Percentiles rank a stretch among this genome's conserved stretches.
These are phyloP conservation scores for Hippophae gyantsensis DNA, from an alignment of 306 rosid genomes.

Conservation along the genomic window DNA sequence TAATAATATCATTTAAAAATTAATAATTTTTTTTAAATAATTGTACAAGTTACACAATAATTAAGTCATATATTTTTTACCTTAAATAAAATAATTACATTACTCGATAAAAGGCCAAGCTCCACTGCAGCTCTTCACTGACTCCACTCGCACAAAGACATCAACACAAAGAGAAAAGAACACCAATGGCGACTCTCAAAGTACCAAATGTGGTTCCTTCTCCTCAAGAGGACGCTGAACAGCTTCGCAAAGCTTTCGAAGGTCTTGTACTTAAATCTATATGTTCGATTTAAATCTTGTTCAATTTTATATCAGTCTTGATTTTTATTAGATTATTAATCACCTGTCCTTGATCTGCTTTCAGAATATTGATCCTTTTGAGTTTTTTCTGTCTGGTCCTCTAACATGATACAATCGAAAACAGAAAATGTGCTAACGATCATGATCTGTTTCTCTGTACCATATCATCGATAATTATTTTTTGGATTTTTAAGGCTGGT, in stretches of 20 bases:
- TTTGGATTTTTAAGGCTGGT: too few relatives aligned
- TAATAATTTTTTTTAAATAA: too few relatives aligned
- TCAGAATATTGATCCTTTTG: too few relatives aligned
- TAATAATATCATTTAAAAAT: too few relatives aligned
- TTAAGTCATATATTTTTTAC: too few relatives aligned
- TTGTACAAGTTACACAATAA: too few relatives aligned
- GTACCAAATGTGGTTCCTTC: slow-evolving; percentile 62
- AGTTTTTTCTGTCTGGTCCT: too few relatives aligned
- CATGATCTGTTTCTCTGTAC: too few relatives aligned
- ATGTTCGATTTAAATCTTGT: neutral
- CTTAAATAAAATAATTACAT: neutral
- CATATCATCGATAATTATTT: too few relatives aligned
- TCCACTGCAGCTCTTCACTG: neutral
- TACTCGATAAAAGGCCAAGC: neutral
- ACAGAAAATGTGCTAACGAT: too few relatives aligned
- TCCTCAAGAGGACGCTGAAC: slow-evolving; percentile 68
- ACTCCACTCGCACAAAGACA: neutral
- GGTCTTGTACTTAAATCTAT: slow-evolving; percentile 21
- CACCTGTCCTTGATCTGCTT: too few relatives aligned
- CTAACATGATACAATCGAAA: too few relatives aligned
- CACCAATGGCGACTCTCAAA: slow-evolving; percentile 51
- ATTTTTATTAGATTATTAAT: neutral
- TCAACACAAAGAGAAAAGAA: neutral
- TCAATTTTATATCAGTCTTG: slow-evolving; percentile 9
- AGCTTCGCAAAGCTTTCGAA: slow-evolving; percentile 66